Evolutionary conservation across 345 rosid genomes (phyloP).

Genomic region (Salix purpurea): DNA sequence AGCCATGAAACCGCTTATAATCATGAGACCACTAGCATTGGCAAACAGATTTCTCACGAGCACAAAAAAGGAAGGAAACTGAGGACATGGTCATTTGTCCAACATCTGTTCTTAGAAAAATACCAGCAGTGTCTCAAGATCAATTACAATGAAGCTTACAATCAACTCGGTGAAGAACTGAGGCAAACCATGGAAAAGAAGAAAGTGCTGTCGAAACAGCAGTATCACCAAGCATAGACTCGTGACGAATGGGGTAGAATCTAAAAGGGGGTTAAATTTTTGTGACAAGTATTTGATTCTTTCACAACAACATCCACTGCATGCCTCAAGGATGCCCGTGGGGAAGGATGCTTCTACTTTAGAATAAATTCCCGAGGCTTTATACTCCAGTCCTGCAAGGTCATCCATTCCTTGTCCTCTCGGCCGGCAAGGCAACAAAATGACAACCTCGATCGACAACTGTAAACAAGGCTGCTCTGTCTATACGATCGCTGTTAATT

Average conservation of each 20-base stretch:
- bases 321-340: not conserved
- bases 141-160: not conserved
- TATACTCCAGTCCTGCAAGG: not conserved
- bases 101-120: conserved; percentile 42
- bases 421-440: not conserved
- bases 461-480: too few species aligned
- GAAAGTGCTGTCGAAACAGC: not conserved
- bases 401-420: not conserved
- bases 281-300: not conserved
- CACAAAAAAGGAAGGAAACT: conserved; percentile 25
- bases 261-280: not conserved
- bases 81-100: conserved; percentile 51
- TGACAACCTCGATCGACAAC: not conserved
- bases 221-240: not conserved
- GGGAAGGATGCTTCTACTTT: not conserved
- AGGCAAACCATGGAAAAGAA: not conserved
- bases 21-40: not conserved
- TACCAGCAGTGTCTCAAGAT: not conserved
- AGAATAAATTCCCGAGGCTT: not conserved
- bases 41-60: not conserved
- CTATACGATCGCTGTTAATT: not conserved
- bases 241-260: not conserved
- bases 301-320: not conserved
- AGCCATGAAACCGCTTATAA: conserved; percentile 27
- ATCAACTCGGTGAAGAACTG: not conserved